Evolutionary conservation across 2,329 filamentous ascomycete genomes (phyloP), one percentile per base, ranked within the genome.

Genomic region (Penicillium sp.): DNA sequence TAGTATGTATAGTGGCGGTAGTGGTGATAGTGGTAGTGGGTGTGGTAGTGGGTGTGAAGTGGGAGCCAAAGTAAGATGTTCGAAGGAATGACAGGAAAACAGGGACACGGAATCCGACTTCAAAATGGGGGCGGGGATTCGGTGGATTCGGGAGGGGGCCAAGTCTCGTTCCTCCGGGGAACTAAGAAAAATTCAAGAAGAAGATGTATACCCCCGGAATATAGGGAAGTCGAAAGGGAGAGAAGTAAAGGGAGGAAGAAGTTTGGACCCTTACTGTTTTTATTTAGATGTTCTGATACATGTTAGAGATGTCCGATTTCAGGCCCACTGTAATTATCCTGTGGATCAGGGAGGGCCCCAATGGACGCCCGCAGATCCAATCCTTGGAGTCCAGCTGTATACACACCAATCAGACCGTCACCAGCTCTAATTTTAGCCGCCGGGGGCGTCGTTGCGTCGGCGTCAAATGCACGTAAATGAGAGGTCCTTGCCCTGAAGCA

Each of bases 351-450:
- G n/a, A 31, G 39, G 48, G 31, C n/a, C 31, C 49, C 49, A 52
- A 29, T 52, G 41, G 49, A 13, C 39, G 41, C 24, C 39, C 26
- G 50, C 50, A 52, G 50, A 46, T 52, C 37, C 39, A 41, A 21
- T 22, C 14, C n/a, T 29, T 5, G 29, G 31, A 46, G 11, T 35
- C 21, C 16, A 37, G 19, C 19, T 47, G 33, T n/a, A n/a, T n/a
- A 39, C 33, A 9, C 3, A 37, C 67, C 66, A 69, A 69, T 67
- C 55, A 67, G 3, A 41, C 59, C 56, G 61, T 62, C 59, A 5
- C 10, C 19, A 66, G 68, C 70, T 70, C 71, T 74, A 74, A 72
- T 68, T 74, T 74, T 74, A 74, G 72, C 71, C 70, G 67, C 68
- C 64, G 63, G 62, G 48, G 48, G 48, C 48, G 48, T 57, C 64